phyloP scores from a whole-genome alignment of 257 asterid genomes.

The Agastache rugosa region DNA sequence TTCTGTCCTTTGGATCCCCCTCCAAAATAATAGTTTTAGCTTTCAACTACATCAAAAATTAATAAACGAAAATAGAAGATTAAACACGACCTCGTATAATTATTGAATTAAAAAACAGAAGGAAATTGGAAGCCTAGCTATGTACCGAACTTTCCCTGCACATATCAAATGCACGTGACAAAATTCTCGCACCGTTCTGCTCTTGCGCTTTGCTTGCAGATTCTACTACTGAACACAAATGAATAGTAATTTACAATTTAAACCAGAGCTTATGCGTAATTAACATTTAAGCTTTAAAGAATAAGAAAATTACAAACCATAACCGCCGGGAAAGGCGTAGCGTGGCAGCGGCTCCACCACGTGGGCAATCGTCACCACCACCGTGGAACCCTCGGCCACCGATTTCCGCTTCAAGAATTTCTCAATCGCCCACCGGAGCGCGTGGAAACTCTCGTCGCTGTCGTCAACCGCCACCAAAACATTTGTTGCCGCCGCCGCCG shows the following conservation, averaged over 20 bases:
- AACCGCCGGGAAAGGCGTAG: conserved; percentile 60
- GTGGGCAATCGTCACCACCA: conserved; percentile 52
- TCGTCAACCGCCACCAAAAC: conserved; percentile 70
- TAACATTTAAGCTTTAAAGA: not conserved
- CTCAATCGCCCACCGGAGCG: conserved; percentile 62
- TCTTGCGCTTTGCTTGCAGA: conserved; percentile 52
- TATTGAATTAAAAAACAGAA: no score
- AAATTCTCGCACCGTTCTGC: conserved; percentile 49
- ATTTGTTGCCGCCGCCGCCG: conserved; percentile 38
- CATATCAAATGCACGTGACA: conserved; percentile 53
- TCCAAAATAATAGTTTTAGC: conserved; percentile 54
- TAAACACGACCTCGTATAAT: not conserved
- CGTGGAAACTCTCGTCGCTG: conserved; percentile 71
- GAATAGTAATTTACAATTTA: not conserved
- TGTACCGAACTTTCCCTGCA: conserved; percentile 54
- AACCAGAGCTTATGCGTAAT: not conserved
- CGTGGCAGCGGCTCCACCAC: conserved; percentile 65
- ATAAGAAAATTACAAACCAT: conserved; percentile 34
- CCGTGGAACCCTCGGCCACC: not conserved
- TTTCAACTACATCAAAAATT: conserved; percentile 30
- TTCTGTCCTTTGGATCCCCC: conserved; percentile 64
- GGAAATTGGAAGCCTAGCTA: not conserved
- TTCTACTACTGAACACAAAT: conserved; percentile 46
- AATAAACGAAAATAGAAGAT: not conserved
- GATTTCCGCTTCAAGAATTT: conserved; percentile 38